Evolutionary conservation across 805 yeast genomes (phyloP), one percentile per base, ranked within the genome.

Genomic region (Yarrowia deformans): DNA sequence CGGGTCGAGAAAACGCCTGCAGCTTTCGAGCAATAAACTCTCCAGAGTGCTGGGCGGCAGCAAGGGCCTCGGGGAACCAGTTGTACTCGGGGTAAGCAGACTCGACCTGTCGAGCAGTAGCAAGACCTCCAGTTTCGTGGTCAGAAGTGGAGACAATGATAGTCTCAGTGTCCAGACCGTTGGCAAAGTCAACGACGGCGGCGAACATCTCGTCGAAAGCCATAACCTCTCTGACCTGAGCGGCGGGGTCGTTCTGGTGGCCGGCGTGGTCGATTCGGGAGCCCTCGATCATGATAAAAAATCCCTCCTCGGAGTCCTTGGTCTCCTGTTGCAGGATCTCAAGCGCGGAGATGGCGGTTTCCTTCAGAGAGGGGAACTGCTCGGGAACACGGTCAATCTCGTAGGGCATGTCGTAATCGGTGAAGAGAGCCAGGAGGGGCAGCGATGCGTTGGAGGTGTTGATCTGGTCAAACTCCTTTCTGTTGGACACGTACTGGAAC

Each of bases 231-330:
- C 93, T 84, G 7, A 91, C 97, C 80, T 93, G 97, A 9, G 97
- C 97, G 8, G 94, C 94, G 12, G 98, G 94, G 77, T 93, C 98
- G 76, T 93, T 93, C 74, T 85, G 88, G 79, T 93, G 98, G 54
- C 97, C 97, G 7, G 97, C 97, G 76, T 93, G 97, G 79, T 93
- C 98, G 74, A 93, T 93, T 78, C 97, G 85, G 7, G 97, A 90
- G 19, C 97, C 97, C 81, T 93, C 97, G 67, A 93, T 86, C 78
- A 93, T 77, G 70, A 93, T 78, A 81, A 93, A 93, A 78, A 93
- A 93, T 0, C 98, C 98, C 72, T 89, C 79, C 19, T 91, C 95
- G 1, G 90, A 84, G 72, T 91, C 84, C 72, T 84, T 79, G 0
- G 96, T 84, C 29, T 93, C 93, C 69, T 85, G 81, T 1, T 84